These are phyloP conservation scores for Parasarocladium wereldwijsianum DNA, from an alignment of 2,329 filamentous ascomycete species.

Conservation along the genomic window DNA sequence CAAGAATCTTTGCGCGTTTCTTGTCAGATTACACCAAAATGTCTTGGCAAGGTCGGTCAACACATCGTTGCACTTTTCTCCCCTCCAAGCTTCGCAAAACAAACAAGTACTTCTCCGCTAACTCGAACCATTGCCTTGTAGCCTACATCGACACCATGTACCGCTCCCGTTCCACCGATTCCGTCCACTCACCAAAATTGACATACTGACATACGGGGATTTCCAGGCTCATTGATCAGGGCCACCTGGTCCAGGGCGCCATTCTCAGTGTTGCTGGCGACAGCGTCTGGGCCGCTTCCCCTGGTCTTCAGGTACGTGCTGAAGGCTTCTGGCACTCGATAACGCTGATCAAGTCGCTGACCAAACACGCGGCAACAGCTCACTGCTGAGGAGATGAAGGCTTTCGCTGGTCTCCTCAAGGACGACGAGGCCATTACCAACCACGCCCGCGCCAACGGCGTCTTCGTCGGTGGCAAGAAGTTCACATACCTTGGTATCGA, in stretches of 20 bases:
- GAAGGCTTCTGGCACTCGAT: no score
- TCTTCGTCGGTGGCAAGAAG: no score
- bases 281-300: constrained; percentile 60
- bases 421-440: constrained; percentile 34
- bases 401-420: constrained; percentile 36
- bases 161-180: constrained; percentile 6
- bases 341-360: constrained; percentile 1
- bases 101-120: no score
- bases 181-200: background rate
- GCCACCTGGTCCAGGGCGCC: constrained; percentile 69
- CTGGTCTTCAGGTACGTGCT: constrained; percentile 63
- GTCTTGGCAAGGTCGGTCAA: constrained; percentile 7
- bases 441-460: constrained; percentile 55
- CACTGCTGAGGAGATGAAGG: constrained; percentile 41
- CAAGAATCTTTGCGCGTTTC: background rate
- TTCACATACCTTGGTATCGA: no score
- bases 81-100: constrained; percentile 7
- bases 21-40: constrained; percentile 1
- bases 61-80: no score
- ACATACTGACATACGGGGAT: constrained; percentile 8
- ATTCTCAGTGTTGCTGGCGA: constrained; percentile 72
- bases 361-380: constrained; percentile 11
- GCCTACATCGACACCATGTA: constrained; percentile 39
- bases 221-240: constrained; percentile 60
- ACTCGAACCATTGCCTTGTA: constrained; percentile 13